Base-by-base conservation (phyloP, 176 grass and related monocot genomes). In the Miscanthus lutarioriparius region DNA sequence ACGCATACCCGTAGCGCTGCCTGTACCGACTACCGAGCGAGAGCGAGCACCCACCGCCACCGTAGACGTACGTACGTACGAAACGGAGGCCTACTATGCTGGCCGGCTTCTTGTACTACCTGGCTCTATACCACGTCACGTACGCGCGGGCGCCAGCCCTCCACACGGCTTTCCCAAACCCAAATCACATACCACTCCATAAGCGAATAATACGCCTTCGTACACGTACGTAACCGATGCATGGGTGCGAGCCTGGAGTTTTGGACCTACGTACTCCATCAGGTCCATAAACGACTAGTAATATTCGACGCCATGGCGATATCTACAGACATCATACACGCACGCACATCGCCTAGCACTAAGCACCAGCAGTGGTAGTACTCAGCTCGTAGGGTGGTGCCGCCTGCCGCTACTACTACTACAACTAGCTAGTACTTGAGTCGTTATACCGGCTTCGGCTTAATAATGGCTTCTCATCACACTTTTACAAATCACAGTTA, bases 321-420 rank as follows among this genome's bases (percentile, higher is more conserved):
- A 0, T 54, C 6, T 53, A 8, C 48, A 20, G 20, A 51, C 51
- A 54, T 35, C 4, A 16, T 23, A 64, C 26, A 59, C 64, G 13
- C 48, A 48, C 14, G 43, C 32, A 33, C 32, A 16, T 0, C 14
- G 62, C 16, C 16, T 10, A 10, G 17, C 48, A n/a, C n/a, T n/a
- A n/a, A 17, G 15, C 30, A 2, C 30, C 47, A 51, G 48, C 5
- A 4, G 16, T 2, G 15, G 15, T 51, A 2, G 48, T 54, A 3
- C n/a, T n/a, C n/a, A n/a, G n/a, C n/a, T n/a, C n/a, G 10, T 43
- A 43, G 68, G 22, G 70, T 73, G 70, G 70, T 73, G 49, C 49
- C 17, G 45, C 14, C 41, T 44, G 10, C 12, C 2, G 2, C 45
- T 48, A 48, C n/a, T n/a, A n/a, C n/a, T n/a, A n/a, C n/a, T 44